A percentile compares a stretch with the other conserved stretches of the same genome.
These are phyloP conservation scores for Musa acuminata DNA, from an alignment of 176 grass and related monocot genomes.

Conservation along the genomic window DNA sequence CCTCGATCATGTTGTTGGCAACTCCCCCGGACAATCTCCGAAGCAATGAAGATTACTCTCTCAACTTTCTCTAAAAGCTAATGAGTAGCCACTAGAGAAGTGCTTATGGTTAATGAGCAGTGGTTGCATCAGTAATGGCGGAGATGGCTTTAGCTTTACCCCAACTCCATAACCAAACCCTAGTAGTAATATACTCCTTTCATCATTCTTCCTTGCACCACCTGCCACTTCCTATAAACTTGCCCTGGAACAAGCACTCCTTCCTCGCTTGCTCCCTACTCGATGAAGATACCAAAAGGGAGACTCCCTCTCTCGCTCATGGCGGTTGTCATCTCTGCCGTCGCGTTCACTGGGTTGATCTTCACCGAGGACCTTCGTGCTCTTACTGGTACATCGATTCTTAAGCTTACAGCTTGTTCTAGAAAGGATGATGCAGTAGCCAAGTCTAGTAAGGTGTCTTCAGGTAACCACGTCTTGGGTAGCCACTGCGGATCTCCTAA, in stretches of 20 bases:
- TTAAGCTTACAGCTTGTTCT: conserved; percentile 30
- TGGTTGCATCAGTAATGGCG: no score
- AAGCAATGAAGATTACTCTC: no score
- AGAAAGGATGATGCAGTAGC: conserved; percentile 26
- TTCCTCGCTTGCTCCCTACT: not conserved
- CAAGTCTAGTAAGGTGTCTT: conserved; percentile 21
- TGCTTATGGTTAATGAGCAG: no score
- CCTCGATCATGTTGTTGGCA: no score
- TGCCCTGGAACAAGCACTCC: not conserved
- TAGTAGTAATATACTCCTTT: conserved; percentile 19
- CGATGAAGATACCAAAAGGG: conserved; percentile 37
- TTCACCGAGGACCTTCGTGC: conserved; percentile 71
- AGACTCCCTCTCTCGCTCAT: conserved; percentile 50
- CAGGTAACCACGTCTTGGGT: conserved; percentile 7
- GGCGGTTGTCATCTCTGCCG: conserved; percentile 45
- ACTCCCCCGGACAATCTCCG: no score
- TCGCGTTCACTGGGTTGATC: conserved; percentile 47
- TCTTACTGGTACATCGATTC: conserved; percentile 37
- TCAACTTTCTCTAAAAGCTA: no score
- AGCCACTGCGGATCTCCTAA: not conserved
- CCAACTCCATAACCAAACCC: conserved; percentile 32
- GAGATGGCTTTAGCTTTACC: conserved; percentile 45
- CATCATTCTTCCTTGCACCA: not conserved
- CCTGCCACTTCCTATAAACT: not conserved
- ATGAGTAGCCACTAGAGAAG: no score